Evolutionary conservation across 768 basidiomycete species (phyloP), one percentile per base, ranked within the genome.

Genomic region (Leccinum rimulosum): DNA sequence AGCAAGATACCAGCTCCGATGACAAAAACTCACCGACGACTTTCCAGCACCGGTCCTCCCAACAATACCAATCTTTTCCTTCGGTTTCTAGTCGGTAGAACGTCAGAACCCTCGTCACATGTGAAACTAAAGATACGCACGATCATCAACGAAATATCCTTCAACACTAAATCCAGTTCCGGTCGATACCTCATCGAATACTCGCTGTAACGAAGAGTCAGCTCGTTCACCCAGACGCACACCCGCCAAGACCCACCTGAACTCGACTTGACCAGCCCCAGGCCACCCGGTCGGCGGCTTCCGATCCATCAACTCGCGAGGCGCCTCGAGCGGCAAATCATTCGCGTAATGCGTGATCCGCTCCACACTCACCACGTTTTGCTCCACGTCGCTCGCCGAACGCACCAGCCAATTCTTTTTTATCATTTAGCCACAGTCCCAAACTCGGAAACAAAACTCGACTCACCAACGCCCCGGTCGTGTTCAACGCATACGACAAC

Each of bases 21-120:
- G 22, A 50, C 14, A 15, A 1, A 35, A 1, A 68, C 82, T 62
- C 63, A 89, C 88, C 1, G 89, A 87, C 38, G 88, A 89, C 74
- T 91, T 91, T 61, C 89, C 82, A 69, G 87, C 81, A 19, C 91
- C 95, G 5, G 95, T 96, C 61, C 91, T 73, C 3, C 91, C 91
- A 71, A 88, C 84, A 5, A 97, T 86, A n/a, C 96, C 96, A 49
- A 96, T 84, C 73, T 95, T 96, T 70, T 95, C 91, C 50, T 81
- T 84, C 0, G 89, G 78, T 65, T 84, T 78, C 88, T 90, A 33
- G 40, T n/a, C n/a, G 49, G 22, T 10, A n/a, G 6, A 17, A 56
- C 59, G 52, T 71, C 33, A 63, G 50, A 10, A 25, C 15, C 6
- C 55, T 38, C 40, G 15, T 12, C 11, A 35, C 1, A 12, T n/a